Conservation (phyloP, 2,329 filamentous ascomycete genomes). For the Colletotrichum tabaci region DNA sequence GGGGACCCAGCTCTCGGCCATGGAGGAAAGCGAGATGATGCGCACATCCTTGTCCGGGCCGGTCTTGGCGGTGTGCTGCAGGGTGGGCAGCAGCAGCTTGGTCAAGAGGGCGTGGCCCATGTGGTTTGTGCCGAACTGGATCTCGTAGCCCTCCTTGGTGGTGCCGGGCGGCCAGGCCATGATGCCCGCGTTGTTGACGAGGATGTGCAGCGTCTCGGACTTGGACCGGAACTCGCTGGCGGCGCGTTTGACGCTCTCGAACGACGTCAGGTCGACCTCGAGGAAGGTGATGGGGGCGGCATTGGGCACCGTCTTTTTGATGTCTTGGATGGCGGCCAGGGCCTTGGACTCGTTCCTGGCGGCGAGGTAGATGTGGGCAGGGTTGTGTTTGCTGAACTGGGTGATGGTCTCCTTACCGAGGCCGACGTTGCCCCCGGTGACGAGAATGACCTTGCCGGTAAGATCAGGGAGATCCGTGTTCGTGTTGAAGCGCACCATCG, state of each 20-base stretch:
- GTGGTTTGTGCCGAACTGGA: slow-evolving; percentile 66
- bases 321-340: slow-evolving; percentile 54
- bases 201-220: slow-evolving; percentile 57
- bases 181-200: slow-evolving; percentile 64
- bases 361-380: slow-evolving; percentile 40
- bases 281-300: slow-evolving; percentile 50
- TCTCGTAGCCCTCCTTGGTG: slow-evolving; percentile 63
- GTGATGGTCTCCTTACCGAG: slow-evolving; percentile 44
- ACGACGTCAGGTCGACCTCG: slow-evolving; percentile 60
- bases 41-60: slow-evolving; percentile 37
- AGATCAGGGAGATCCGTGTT: slow-evolving; percentile 40
- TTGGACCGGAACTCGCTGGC: slow-evolving; percentile 54
- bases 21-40: slow-evolving; percentile 42
- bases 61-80: slow-evolving; percentile 48
- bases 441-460: slow-evolving; percentile 50
- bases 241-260: slow-evolving; percentile 59
- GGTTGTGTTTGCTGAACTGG: slow-evolving; percentile 40
- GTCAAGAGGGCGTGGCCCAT: slow-evolving; percentile 63
- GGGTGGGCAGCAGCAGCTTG: slow-evolving; percentile 53
- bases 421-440: slow-evolving; percentile 47
- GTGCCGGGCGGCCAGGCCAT: slow-evolving; percentile 54
- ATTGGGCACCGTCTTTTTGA: slow-evolving; percentile 47
- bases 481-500: slow-evolving; percentile 31
- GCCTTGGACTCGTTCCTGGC: slow-evolving; percentile 47
- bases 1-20: slow-evolving; percentile 30